Percentiles rank a stretch among this genome's conserved stretches.
Evolutionary conservation across 352 stramenopile species (phyloP).

Genomic region (Globisporangium alternatum): DNA sequence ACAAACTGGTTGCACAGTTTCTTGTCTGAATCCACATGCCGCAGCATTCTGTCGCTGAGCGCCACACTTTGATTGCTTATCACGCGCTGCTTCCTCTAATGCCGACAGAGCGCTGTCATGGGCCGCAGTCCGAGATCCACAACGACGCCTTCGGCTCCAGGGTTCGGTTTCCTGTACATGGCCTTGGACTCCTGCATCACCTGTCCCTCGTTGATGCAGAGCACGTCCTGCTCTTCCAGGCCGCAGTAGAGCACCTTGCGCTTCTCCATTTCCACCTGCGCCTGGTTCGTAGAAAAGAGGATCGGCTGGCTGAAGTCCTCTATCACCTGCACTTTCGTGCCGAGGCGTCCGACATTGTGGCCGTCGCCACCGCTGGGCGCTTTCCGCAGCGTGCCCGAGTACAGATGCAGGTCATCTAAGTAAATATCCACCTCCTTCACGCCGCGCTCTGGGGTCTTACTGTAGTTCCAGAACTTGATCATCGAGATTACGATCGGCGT

Average conservation of each 20-base stretch:
- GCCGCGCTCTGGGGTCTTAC: conserved; percentile 79
- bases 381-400: conserved; percentile 57
- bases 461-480: conserved; percentile 91
- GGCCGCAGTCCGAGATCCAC: conserved; percentile 65
- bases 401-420: conserved; percentile 83
- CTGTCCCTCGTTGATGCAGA: conserved; percentile 89
- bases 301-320: conserved; percentile 83
- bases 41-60: too few relatives aligned
- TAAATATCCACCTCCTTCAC: conserved; percentile 84
- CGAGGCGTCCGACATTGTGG: conserved; percentile 24
- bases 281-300: conserved; percentile 70
- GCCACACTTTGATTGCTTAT: neutral
- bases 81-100: conserved; percentile 19
- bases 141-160: conserved; percentile 67
- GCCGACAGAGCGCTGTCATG: conserved; percentile 60
- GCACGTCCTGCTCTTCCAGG: conserved; percentile 79
- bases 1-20: too few relatives aligned
- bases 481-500: conserved; percentile 65
- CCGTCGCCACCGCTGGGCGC: conserved; percentile 28
- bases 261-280: conserved; percentile 68
- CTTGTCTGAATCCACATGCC: too few relatives aligned
- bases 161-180: conserved; percentile 79
- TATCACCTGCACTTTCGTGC: conserved; percentile 35
- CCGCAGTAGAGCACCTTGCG: conserved; percentile 68
- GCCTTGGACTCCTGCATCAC: conserved; percentile 79